Conservation (phyloP, 1,284 basidiomycete genomes). For the Pseudozyma pruni region DNA sequence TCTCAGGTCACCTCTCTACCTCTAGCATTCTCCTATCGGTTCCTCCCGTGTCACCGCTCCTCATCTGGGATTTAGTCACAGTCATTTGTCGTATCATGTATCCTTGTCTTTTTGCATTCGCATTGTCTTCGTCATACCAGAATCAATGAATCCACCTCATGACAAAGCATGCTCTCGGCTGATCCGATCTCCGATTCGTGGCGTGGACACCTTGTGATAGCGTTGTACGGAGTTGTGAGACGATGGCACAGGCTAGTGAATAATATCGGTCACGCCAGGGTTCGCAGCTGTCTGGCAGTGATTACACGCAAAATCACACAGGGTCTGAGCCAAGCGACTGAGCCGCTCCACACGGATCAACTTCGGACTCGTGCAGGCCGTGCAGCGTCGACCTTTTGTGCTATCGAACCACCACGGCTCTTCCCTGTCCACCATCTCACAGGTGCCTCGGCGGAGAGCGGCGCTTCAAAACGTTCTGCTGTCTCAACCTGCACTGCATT, state of each 20-base stretch:
- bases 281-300: constrained; percentile 8
- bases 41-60: constrained; percentile 10
- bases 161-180: neutral
- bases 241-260: neutral
- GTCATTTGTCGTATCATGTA: constrained; percentile 17
- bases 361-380: constrained; percentile 4
- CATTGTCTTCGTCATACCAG: neutral
- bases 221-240: constrained; percentile 1
- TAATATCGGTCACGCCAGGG: no score
- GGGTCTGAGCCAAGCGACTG: constrained; percentile 21
- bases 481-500: neutral
- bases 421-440: neutral
- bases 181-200: no score
- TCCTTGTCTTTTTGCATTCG: constrained; percentile 4
- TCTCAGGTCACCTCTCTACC: neutral
- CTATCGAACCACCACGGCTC: neutral
- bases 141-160: no score
- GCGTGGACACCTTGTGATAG: neutral
- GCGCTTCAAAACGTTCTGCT: neutral
- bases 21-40: neutral
- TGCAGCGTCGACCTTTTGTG: constrained; percentile 4
- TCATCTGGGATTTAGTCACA: constrained; percentile 12
- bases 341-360: constrained; percentile 15
- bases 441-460: no score
- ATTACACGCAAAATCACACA: neutral